Base-by-base conservation (phyloP, 306 rosid species). In the Acacia crassicarpa region DNA sequence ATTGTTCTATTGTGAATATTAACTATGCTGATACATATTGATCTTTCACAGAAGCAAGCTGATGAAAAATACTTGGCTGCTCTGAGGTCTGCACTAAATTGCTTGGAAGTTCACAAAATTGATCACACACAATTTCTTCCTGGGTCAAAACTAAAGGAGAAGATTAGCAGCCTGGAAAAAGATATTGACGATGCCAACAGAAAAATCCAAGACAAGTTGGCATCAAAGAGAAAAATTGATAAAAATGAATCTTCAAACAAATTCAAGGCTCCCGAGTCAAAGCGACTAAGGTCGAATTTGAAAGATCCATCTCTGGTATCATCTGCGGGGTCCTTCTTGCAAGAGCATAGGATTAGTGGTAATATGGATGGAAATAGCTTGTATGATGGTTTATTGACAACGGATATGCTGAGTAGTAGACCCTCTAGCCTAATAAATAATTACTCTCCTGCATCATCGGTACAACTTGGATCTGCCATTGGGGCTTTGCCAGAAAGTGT, bases 21-120 rank as follows among this genome's bases (percentile, higher is more conserved):
- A 77, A 70, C 78, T 45, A 66, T 78, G 14, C 15, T 35, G 69
- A 56, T 82, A 70, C 69, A 33, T 83, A 40, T 73, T 76, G 76
- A 70, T 81, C 76, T 83, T 77, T 85, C 61, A 22, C 94, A 88
- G 94, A 86, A 76, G 84, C 80, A 67, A 83, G 87, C 86, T 59
- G 43, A 82, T 85, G 89, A 83, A 90, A 87, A 86, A 78, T 87
- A 90, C 77, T 74, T 90, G 41, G 78, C 83, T 88, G 89, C 85
- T 88, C 78, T 90, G 88, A 88, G 85, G 82, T 87, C 89, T 82
- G 83, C 86, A 41, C 46, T 83, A 41, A 84, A 71, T 65, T 88
- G 90, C 82, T 86, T 88, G 89, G 88, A 86, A 73, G 76, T 79
- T 83, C 85, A 85, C 85, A 81, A 83, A 72, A 77, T 90, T 80